Conservation (phyloP, 257 asterid species). For the Solanum sejunctum region DNA sequence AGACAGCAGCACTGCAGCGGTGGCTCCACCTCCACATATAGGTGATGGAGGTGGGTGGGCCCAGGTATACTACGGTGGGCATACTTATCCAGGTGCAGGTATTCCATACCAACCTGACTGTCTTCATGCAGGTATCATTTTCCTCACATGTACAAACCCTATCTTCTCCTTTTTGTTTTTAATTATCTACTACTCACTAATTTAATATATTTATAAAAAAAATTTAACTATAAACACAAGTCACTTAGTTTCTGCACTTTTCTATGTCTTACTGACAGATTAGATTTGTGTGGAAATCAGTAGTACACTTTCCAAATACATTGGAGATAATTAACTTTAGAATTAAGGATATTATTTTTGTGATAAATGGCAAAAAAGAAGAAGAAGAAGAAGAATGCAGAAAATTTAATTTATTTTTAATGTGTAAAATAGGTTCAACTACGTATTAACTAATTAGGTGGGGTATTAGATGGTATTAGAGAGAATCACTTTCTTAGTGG, state of each 20-base stretch:
- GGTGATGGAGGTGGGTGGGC: slow-evolving; percentile 24
- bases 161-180: neutral
- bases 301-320: neutral
- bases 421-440: neutral
- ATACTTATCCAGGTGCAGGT: slow-evolving; percentile 29
- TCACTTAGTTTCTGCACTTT: neutral
- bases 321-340: neutral
- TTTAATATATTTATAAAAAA: neutral
- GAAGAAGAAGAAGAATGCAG: neutral
- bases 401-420: neutral
- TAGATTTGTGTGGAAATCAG: neutral
- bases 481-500: neutral
- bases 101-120: slow-evolving; percentile 39
- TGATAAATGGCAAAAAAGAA: neutral
- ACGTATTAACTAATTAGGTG: neutral
- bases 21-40: neutral
- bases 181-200: neutral
- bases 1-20: neutral
- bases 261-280: neutral
- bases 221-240: neutral
- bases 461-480: neutral
- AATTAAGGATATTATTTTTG: neutral
- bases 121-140: slow-evolving; percentile 54
- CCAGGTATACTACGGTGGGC: slow-evolving; percentile 15
- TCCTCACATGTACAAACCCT: neutral